Percentiles rank a stretch among this genome's conserved stretches.
Evolutionary conservation across 768 basidiomycete genomes (phyloP).

Genomic region (Suillus bovinus): DNA sequence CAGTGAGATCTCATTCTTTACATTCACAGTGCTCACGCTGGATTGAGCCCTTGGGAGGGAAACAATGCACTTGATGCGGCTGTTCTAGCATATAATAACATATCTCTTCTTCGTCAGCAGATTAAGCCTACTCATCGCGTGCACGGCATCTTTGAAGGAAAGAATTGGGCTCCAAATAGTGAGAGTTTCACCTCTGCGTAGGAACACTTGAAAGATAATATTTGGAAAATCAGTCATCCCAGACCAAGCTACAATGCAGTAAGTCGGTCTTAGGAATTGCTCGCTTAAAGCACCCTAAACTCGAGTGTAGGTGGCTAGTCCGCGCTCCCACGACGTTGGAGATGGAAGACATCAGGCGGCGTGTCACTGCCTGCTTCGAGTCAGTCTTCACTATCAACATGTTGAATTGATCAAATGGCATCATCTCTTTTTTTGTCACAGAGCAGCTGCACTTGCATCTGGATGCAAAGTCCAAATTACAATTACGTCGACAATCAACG

Average conservation of each 20-base stretch:
- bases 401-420: not conserved
- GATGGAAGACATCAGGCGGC: conserved; percentile 50
- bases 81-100: conserved; percentile 72
- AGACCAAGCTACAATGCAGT: conserved; percentile 71
- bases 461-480: conserved; percentile 52
- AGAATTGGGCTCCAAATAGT: conserved; percentile 72
- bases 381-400: conserved; percentile 28
- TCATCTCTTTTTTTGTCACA: conserved; percentile 21
- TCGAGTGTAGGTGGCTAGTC: conserved; percentile 55
- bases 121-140: conserved; percentile 69
- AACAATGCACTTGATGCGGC: conserved; percentile 79
- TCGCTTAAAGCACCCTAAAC: not conserved
- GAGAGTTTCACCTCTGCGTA: conserved; percentile 17
- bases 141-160: conserved; percentile 74
- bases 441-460: conserved; percentile 62
- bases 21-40: conserved; percentile 60
- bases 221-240: conserved; percentile 58
- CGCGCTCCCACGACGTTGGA: conserved; percentile 64
- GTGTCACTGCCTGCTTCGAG: conserved; percentile 70
- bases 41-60: conserved; percentile 77
- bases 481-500: conserved; percentile 35
- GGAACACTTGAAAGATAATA: not conserved
- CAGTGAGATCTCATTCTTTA: not conserved
- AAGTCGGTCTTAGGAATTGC: conserved; percentile 20
- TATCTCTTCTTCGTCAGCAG: conserved; percentile 81